phyloP scores from a whole-genome alignment of 2,329 filamentous ascomycete species.

The Lojkania enalia region DNA sequence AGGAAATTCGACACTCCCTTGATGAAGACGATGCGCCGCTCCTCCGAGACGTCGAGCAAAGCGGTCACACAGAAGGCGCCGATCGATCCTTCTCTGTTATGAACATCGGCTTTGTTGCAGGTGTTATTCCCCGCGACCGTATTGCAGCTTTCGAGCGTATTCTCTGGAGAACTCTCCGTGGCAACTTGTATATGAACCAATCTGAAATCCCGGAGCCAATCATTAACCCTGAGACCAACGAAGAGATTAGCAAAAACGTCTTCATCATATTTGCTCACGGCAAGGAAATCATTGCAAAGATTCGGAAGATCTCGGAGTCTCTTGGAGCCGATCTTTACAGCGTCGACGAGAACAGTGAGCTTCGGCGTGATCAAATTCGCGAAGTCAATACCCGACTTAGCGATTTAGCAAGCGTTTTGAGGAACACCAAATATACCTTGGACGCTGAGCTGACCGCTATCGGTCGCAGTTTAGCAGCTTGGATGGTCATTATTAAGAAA shows the following conservation, averaged over 20 bases:
- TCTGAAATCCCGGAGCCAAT: conserved; percentile 95
- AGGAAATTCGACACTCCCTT: conserved; percentile 90
- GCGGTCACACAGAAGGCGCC: conserved; percentile 68
- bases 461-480: conserved; percentile 86
- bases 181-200: conserved; percentile 99
- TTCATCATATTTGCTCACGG: conserved; percentile 99
- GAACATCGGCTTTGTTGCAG: conserved; percentile 98
- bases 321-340: conserved; percentile 94
- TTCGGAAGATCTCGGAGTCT: conserved; percentile 97
- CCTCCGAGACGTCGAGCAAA: conserved; percentile 88
- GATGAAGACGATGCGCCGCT: conserved; percentile 89
- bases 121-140: conserved; percentile 89
- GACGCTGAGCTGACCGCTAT: conserved; percentile 94
- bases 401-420: conserved; percentile 88
- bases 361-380: conserved; percentile 92
- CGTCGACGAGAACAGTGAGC: conserved; percentile 95
- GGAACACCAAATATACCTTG: conserved; percentile 92
- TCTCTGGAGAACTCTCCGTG: conserved; percentile 93
- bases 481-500: conserved; percentile 98
- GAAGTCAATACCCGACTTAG: conserved; percentile 93
- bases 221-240: conserved; percentile 88
- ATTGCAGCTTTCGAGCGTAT: conserved; percentile 97
- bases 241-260: conserved; percentile 93
- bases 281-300: conserved; percentile 98
- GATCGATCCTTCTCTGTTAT: conserved; percentile 92